phyloP scores from a whole-genome alignment of 495 filamentous ascomycete genomes.

The Trichoderma reesei region DNA sequence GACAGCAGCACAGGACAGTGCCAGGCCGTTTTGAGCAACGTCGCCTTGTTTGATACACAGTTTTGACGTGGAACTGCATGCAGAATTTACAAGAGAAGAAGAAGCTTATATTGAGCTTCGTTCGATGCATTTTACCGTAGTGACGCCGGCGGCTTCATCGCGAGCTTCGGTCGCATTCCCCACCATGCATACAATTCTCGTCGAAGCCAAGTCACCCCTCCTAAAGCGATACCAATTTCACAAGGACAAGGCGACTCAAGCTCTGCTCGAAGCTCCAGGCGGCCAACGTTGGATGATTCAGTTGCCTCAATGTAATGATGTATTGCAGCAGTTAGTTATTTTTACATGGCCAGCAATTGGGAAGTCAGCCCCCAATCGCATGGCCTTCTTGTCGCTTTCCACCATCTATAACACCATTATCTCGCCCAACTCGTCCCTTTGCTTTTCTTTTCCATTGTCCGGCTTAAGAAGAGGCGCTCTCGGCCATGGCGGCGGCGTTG shows the following conservation, averaged over 20 bases:
- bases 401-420: background rate
- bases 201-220: background rate
- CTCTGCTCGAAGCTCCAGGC: background rate
- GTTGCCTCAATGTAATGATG: conserved; percentile 2
- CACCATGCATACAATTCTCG: background rate
- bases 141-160: background rate
- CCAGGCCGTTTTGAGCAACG: background rate
- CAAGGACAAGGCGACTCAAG: background rate
- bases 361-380: background rate
- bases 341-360: conserved; percentile 1
- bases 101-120: background rate
- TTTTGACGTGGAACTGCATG: background rate
- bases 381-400: background rate
- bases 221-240: background rate
- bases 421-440: background rate
- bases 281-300: background rate
- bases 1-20: background rate
- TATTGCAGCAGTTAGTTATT: conserved; percentile 2
- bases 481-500: conserved; percentile 38
- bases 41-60: background rate
- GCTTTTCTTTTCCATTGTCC: background rate
- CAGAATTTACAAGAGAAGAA: background rate
- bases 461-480: conserved; percentile 1
- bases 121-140: background rate
- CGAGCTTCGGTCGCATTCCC: conserved; percentile 1